Conservation (phyloP, 164 flowering plant species). For the Protea cynaroides region DNA sequence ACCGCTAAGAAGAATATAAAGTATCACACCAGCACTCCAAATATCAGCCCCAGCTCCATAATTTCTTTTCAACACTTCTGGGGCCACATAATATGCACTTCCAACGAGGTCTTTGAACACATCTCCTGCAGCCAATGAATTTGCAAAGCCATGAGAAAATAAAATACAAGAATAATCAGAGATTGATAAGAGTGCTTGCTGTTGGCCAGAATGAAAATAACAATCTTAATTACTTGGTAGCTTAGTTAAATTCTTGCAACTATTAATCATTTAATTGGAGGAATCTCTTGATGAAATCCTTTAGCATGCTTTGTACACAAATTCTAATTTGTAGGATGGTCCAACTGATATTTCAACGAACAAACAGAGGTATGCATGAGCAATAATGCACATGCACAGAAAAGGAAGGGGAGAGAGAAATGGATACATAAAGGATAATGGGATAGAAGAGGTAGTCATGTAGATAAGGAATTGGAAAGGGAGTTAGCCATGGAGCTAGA, state of each 20-base stretch:
- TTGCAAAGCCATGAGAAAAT: neutral
- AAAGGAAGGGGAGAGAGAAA: no score
- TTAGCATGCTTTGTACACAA: no score
- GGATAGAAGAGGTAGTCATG: no score
- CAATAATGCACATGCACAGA: no score
- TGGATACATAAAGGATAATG: no score
- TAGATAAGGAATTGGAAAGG: no score
- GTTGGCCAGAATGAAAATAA: neutral
- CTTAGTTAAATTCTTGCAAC: neutral
- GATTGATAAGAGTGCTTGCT: neutral
- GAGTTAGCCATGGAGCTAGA: no score
- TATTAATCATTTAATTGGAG: neutral
- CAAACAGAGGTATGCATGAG: no score
- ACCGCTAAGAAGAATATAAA: conserved; percentile 88
- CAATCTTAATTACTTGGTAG: neutral
- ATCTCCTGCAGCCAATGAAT: conserved; percentile 52
- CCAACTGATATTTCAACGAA: no score
- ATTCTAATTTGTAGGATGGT: no score
- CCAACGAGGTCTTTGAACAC: conserved; percentile 89
- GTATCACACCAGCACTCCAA: conserved; percentile 97
- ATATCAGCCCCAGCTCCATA: conserved; percentile 92
- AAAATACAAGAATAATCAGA: neutral
- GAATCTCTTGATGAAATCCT: no score
- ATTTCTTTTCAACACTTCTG: conserved; percentile 71
- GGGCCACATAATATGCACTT: conserved; percentile 97